phyloP scores from a whole-genome alignment of 495 filamentous ascomycete genomes.

The Talaromyces wortmannii region DNA sequence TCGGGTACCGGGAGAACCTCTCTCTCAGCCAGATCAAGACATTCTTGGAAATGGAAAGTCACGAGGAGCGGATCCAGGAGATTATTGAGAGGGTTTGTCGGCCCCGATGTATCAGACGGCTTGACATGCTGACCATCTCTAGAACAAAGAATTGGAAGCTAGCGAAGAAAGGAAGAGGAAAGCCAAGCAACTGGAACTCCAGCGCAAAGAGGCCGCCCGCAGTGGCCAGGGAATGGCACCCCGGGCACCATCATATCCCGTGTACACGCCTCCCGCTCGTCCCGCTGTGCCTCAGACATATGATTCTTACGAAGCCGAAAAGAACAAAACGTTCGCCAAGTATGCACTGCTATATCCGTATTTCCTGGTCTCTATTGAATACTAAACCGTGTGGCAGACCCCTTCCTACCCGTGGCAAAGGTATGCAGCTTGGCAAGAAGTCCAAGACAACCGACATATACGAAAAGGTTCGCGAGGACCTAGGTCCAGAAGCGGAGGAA shows the following conservation, averaged over 20 bases:
- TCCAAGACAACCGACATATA: slow-evolving; percentile 95
- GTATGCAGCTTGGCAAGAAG: slow-evolving; percentile 98
- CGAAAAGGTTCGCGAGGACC: slow-evolving; percentile 83
- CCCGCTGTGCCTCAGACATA: slow-evolving; percentile 72
- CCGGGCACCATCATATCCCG: slow-evolving; percentile 74
- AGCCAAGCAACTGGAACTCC: slow-evolving; percentile 96
- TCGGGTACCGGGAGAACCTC: slow-evolving; percentile 93
- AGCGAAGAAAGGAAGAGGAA: slow-evolving; percentile 96
- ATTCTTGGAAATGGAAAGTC: slow-evolving; percentile 97
- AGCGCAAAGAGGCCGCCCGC: slow-evolving; percentile 83
- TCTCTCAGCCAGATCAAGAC: slow-evolving; percentile 95
- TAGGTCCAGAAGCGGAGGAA: slow-evolving; percentile 74
- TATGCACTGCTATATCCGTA: slow-evolving; percentile 24
- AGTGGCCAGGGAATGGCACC: slow-evolving; percentile 50
- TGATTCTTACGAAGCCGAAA: slow-evolving; percentile 91
- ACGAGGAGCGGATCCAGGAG: slow-evolving; percentile 97
- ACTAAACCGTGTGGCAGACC: slow-evolving; percentile 31
- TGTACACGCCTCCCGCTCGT: slow-evolving; percentile 77
- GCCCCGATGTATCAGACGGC: neutral
- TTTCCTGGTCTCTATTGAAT: slow-evolving; percentile 1
- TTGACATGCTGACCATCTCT: neutral
- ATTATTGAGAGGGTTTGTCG: slow-evolving; percentile 79
- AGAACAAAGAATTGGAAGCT: slow-evolving; percentile 98
- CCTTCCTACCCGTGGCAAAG: slow-evolving; percentile 77
- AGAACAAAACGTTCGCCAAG: slow-evolving; percentile 79